Evolutionary conservation across 2,329 filamentous ascomycete genomes (phyloP), one percentile per base, ranked within the genome.

Genomic region (Talaromyces sp.): DNA sequence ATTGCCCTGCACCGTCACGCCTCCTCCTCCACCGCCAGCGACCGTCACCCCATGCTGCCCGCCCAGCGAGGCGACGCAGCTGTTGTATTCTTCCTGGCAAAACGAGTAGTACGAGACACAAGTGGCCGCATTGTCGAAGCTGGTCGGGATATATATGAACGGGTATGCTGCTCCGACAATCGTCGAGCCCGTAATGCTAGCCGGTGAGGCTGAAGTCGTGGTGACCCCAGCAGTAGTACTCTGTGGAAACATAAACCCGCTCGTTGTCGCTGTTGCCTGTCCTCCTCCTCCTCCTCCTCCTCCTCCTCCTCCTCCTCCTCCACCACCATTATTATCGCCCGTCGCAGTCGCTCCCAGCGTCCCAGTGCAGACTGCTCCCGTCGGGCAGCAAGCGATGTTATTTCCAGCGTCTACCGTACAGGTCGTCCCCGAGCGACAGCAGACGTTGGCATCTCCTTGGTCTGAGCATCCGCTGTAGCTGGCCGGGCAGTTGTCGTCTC

Each of bases 381-480:
- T 77, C 0, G 84, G 84, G 73, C 85, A 88, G 77, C 85, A 88
- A 27, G 85, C 85, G 59, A 87, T 81, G 63, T 86, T 78, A 59
- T 84, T 79, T 42, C 79, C 82, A 47, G 73, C 72, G 71, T 88
- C 85, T 57, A 80, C 78, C 49, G 81, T 80, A 74, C 85, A 88
- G 61, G 79, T 76, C 25, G 83, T 80, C 55, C 76, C 78, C 47
- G 75, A 72, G 36, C 75, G 75, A 72, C 85, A 88, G 77, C 85
- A 88, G 59, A 84, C 77, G 44, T 78, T 77, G 2, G 81, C 73
- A 5, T 81, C 81, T 58, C 81, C 82, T 44, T 85, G 71, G 62
- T 78, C 77, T 33, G 75, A 74, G 73, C 85, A 88, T 51, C 77
- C 74, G 61, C 75, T 79, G 74, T 84, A 85, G 61, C 78, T 78